Base-by-base conservation (phyloP, 768 basidiomycete species). In the Tricholoma matsutake region DNA sequence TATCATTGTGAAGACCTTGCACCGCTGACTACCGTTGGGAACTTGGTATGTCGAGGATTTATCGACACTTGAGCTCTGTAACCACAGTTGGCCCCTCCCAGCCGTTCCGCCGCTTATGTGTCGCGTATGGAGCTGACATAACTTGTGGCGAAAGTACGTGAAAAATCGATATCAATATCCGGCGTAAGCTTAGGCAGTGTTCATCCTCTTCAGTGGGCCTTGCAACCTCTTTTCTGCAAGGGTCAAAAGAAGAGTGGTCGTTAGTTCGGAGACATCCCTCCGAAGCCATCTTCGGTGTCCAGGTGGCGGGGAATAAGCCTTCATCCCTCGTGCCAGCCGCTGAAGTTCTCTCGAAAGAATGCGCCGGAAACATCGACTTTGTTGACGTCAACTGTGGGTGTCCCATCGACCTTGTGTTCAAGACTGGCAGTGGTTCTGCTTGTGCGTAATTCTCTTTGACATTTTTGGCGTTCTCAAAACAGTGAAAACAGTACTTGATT, bases 331-430 rank as follows among this genome's bases (percentile, higher is more conserved):
- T 88, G 0, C 82, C 92, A 0, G 86, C 89, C 0, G 92, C 94
- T 0, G 96, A 98, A 70, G 79, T 89, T 6, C 81, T 98, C 28
- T 85, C 82, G 2, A 84, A 81, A 63, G 88, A 92, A 69, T 83
- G 86, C 65, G 79, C 79, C 1, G 78, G 81, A 11, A 80, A 81
- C 18, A 74, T 97, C 20, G 94, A 98, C 68, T 98, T 97, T 67
- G 92, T 96, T 1, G 96, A 99, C 69, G 76, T 98, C 64, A 99
- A 99, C 69, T 92, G 93, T 73, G 96, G 96, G 6, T 98, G 97
- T 73, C 97, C 97, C 3, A 98, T 98, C 66, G 97, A 99, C 73
- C 78, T 98, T 45, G 92, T 99, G 1, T 97, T 96, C 76, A 91
- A 90, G 67, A 83, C 84, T 13, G 95, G 95, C 3, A 94, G 93